Percentiles rank a stretch among this genome's conserved stretches.
These are phyloP conservation scores for Luffa acutangula DNA, from an alignment of 306 rosid genomes.

Conservation along the genomic window DNA sequence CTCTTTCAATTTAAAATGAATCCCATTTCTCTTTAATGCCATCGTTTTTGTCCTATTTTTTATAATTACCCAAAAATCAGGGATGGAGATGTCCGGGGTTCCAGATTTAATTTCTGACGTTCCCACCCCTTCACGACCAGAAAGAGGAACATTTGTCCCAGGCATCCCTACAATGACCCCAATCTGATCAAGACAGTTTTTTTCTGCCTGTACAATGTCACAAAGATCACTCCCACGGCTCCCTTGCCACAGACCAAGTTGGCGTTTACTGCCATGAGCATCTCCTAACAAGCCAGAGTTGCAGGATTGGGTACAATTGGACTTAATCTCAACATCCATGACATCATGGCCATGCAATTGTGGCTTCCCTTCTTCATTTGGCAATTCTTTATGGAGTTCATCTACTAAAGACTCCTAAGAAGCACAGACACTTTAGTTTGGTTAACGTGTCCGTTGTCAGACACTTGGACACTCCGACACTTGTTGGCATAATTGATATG, in stretches of 20 bases:
- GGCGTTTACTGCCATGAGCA: constrained; percentile 7
- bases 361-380: constrained; percentile 13
- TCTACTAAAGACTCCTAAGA: too few relatives aligned
- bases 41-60: too few relatives aligned
- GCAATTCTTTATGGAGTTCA: constrained; percentile 24
- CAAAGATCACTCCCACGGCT: neutral
- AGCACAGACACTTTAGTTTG: too few relatives aligned
- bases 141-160: constrained; percentile 14
- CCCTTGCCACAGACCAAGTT: neutral
- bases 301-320: constrained; percentile 21
- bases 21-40: too few relatives aligned
- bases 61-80: constrained; percentile 16
- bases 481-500: too few relatives aligned
- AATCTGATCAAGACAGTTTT: constrained; percentile 7
- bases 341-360: constrained; percentile 20
- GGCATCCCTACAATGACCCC: constrained; percentile 16
- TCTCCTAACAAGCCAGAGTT: constrained; percentile 9
- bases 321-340: constrained; percentile 24
- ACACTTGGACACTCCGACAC: too few relatives aligned
- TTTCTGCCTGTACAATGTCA: neutral
- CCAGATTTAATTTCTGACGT: constrained; percentile 20
- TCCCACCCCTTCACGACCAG: constrained; percentile 21
- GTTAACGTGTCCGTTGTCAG: too few relatives aligned
- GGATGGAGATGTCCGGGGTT: constrained; percentile 14
- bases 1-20: too few relatives aligned